Evolutionary conservation across 768 basidiomycete genomes (phyloP).

Genomic region (Strobilomyces dryophilus): DNA sequence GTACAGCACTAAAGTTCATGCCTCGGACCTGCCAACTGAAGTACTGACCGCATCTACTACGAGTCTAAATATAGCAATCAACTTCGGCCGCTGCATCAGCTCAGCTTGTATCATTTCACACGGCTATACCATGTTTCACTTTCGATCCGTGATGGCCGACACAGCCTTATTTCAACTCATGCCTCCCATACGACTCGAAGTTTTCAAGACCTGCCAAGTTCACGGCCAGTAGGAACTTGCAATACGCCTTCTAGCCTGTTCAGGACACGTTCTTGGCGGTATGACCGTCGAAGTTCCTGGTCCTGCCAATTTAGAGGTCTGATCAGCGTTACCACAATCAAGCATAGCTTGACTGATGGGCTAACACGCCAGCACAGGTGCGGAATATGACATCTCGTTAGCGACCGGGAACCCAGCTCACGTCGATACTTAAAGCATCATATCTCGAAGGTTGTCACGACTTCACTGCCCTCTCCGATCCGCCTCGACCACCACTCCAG

Average conservation of each 20-base stretch:
- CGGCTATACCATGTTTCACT: background rate
- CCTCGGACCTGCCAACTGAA: no score
- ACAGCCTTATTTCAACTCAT: background rate
- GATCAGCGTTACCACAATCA: slow-evolving; percentile 2
- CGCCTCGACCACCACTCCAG: background rate
- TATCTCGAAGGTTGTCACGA: background rate
- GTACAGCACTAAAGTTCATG: no score
- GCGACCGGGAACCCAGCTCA: background rate
- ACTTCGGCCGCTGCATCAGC: background rate
- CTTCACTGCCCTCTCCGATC: background rate
- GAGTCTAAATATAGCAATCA: background rate
- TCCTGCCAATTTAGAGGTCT: background rate
- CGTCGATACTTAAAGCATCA: slow-evolving; percentile 5
- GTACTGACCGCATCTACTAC: no score
- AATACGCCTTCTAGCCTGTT: background rate
- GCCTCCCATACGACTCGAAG: background rate
- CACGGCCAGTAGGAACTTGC: background rate
- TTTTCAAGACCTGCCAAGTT: background rate
- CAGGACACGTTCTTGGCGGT: background rate
- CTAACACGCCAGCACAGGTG: background rate
- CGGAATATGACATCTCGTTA: background rate
- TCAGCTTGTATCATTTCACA: background rate
- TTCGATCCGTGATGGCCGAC: background rate
- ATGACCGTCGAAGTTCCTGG: background rate
- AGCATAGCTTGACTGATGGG: slow-evolving; percentile 10